Evolutionary conservation across 805 yeast species (phyloP).

Genomic region (Myxozyma neotropica): DNA sequence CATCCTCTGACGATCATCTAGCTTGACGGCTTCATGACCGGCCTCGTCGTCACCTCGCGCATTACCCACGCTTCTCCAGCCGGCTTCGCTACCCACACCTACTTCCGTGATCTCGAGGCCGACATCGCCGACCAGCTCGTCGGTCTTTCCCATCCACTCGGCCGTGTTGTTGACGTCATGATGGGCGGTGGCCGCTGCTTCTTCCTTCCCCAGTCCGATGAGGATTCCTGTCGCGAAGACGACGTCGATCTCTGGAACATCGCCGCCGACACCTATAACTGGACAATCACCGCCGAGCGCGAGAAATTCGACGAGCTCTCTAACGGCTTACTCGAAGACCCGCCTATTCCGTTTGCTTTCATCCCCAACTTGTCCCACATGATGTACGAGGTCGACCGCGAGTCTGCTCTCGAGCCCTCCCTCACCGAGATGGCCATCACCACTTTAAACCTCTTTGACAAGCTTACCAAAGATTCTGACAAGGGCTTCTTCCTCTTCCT

Average conservation of each 20-base stretch:
- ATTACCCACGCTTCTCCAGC: conserved; percentile 97
- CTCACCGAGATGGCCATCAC: conserved; percentile 75
- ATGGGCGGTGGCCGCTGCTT: conserved; percentile 84
- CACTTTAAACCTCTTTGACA: conserved; percentile 67
- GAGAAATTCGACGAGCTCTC: conserved; percentile 59
- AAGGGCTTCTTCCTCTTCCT: conserved; percentile 83
- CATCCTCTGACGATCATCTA: conserved; percentile 1
- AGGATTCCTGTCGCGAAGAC: conserved; percentile 73
- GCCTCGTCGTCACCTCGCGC: conserved; percentile 88
- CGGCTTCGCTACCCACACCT: conserved; percentile 79
- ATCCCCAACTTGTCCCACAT: conserved; percentile 75
- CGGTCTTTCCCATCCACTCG: conserved; percentile 72
- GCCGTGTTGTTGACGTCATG: conserved; percentile 77
- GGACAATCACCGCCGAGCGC: conserved; percentile 45
- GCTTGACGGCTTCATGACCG: conserved; percentile 76
- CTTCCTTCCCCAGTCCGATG: conserved; percentile 57
- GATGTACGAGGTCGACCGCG: conserved; percentile 82
- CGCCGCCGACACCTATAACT: conserved; percentile 57
- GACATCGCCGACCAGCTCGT: conserved; percentile 84
- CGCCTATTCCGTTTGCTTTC: conserved; percentile 74
- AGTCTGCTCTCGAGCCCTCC: conserved; percentile 64
- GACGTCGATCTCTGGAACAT: conserved; percentile 65
- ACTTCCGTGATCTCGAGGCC: conserved; percentile 75
- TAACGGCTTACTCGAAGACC: conserved; percentile 56
- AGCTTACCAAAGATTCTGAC: conserved; percentile 71